Evolutionary conservation across 2,329 filamentous ascomycete species (phyloP).

Genomic region (Corynespora cassiicola): DNA sequence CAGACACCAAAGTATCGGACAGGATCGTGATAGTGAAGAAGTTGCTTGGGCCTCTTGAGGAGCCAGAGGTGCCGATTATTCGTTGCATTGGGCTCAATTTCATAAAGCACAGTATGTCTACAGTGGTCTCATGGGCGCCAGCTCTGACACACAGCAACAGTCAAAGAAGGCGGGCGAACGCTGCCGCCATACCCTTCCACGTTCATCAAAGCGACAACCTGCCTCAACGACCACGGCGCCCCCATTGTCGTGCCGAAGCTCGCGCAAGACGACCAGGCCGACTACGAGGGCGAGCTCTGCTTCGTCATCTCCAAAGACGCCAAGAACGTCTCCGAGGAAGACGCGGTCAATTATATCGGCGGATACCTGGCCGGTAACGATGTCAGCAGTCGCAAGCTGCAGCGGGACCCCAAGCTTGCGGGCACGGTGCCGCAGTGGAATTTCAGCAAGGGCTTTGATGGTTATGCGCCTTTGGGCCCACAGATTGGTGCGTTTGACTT

Average conservation of each 20-base stretch:
- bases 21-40: conserved; percentile 61
- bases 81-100: conserved; percentile 68
- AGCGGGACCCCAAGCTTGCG: conserved; percentile 57
- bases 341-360: conserved; percentile 59
- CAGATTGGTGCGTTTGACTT: no score
- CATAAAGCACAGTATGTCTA: conserved; percentile 58
- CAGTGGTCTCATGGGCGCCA: no score
- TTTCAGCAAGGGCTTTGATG: conserved; percentile 65
- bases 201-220: conserved; percentile 57
- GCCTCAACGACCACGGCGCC: conserved; percentile 49
- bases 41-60: conserved; percentile 60
- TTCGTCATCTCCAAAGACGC: conserved; percentile 61
- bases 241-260: conserved; percentile 57
- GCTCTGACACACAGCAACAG: conserved; percentile 32
- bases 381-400: conserved; percentile 60
- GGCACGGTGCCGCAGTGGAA: conserved; percentile 64
- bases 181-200: conserved; percentile 58
- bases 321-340: conserved; percentile 54
- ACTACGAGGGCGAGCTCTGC: conserved; percentile 44
- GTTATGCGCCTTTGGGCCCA: conserved; percentile 61
- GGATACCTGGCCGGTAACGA: conserved; percentile 65
- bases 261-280: conserved; percentile 55
- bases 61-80: conserved; percentile 61
- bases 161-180: conserved; percentile 59
- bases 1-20: conserved; percentile 59